These are phyloP conservation scores for Incumbomyces delicatus DNA, from an alignment of 2,329 filamentous ascomycete species.

Conservation along the genomic window DNA sequence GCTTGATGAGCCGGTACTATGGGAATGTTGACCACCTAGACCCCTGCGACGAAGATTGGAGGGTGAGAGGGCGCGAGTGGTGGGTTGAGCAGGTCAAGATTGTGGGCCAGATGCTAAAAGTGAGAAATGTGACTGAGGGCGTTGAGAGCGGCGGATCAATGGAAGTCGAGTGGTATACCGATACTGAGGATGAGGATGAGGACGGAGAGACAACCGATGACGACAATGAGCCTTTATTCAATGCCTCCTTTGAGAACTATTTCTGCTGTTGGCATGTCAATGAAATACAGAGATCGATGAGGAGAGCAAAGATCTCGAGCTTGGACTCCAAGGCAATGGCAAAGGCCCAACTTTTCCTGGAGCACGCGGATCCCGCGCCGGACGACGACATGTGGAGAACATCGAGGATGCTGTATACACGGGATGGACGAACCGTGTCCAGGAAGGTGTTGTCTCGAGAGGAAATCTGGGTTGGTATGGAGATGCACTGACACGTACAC, in stretches of 20 bases:
- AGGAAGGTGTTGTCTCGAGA: not conserved
- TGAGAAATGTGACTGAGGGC: not conserved
- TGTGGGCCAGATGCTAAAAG: not conserved
- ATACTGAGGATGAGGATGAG: not conserved
- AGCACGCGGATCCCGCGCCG: slow-evolving; percentile 7
- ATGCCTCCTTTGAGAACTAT: not conserved
- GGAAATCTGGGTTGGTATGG: not conserved
- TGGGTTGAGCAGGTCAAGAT: not conserved
- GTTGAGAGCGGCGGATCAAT: too few species aligned
- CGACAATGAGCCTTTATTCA: not conserved
- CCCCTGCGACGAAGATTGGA: not conserved
- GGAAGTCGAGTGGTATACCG: not conserved
- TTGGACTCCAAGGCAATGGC: not conserved
- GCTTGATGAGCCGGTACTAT: not conserved
- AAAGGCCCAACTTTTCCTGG: not conserved
- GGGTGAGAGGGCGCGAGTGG: not conserved
- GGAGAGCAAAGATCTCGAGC: not conserved
- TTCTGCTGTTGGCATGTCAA: not conserved
- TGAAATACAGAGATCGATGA: not conserved
- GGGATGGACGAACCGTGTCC: not conserved
- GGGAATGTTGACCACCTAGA: not conserved
- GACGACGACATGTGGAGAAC: not conserved
- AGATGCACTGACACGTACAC: not conserved
- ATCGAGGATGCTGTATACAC: not conserved
- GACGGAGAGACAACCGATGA: not conserved